Conservation (phyloP, 2,329 filamentous ascomycete species). For the Trichoderma breve region DNA sequence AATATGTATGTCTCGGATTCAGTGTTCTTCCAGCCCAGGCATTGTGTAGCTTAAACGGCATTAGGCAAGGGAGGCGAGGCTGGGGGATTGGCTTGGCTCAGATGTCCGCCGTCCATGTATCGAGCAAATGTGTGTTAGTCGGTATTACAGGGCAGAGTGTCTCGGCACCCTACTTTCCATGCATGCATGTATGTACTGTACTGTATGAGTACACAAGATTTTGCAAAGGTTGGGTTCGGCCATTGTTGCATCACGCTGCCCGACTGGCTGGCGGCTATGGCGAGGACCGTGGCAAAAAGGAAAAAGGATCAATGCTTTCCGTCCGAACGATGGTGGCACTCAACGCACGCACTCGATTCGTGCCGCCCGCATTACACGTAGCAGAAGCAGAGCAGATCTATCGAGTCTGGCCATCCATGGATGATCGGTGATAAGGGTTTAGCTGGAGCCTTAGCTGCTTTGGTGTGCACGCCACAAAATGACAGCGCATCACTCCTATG, state of each 20-base stretch:
- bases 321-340: background rate
- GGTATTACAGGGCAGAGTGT: background rate
- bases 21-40: background rate
- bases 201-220: background rate
- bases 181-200: background rate
- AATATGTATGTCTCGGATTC: conserved; percentile 6
- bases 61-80: conserved; percentile 1
- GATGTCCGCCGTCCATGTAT: background rate
- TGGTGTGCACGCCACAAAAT: conserved; percentile 21
- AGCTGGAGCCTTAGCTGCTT: conserved; percentile 7
- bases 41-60: background rate
- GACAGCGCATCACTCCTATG: conserved; percentile 21
- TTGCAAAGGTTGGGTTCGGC: background rate
- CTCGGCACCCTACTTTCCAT: background rate
- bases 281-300: background rate
- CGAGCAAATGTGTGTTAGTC: background rate
- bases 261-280: background rate
- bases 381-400: background rate
- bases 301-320: background rate
- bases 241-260: background rate
- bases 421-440: conserved; percentile 18
- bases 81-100: background rate
- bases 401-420: background rate
- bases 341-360: background rate
- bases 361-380: background rate